A percentile compares a stretch with the other conserved stretches of the same genome.
phyloP scores from a whole-genome alignment of 192 early-diverging fungal species.

The Coemansia sp. region DNA sequence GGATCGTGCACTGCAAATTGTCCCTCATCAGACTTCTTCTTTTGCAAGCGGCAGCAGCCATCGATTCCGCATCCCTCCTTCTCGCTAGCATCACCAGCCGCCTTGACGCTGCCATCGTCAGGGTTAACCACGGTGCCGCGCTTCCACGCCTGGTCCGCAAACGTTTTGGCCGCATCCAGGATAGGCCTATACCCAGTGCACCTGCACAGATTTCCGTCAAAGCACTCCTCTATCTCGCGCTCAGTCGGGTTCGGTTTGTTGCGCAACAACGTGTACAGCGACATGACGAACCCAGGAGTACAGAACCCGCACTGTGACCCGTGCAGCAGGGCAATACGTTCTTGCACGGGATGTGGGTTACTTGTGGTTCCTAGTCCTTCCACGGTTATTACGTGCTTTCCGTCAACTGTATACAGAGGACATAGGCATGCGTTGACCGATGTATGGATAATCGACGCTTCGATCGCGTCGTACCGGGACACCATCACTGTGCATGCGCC shows the following conservation, averaged over 20 bases:
- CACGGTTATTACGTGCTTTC: slow-evolving; percentile 80
- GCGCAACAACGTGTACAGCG: slow-evolving; percentile 73
- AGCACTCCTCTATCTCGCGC: slow-evolving; percentile 77
- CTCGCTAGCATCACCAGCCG: slow-evolving; percentile 7
- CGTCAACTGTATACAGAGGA: slow-evolving; percentile 69
- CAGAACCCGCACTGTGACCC: slow-evolving; percentile 92
- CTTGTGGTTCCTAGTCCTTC: slow-evolving; percentile 72
- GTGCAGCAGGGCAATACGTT: slow-evolving; percentile 70
- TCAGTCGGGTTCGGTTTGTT: slow-evolving; percentile 69
- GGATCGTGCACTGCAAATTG: slow-evolving; percentile 20
- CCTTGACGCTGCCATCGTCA: slow-evolving; percentile 32
- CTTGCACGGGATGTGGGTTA: slow-evolving; percentile 75
- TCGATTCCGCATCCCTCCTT: slow-evolving; percentile 48
- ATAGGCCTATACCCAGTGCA: slow-evolving; percentile 91
- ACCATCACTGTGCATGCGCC: slow-evolving; percentile 82
- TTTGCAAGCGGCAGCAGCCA: slow-evolving; percentile 55
- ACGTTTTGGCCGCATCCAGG: slow-evolving; percentile 78
- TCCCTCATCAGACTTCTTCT: background rate
- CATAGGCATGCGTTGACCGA: slow-evolving; percentile 72
- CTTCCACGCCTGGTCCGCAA: slow-evolving; percentile 54
- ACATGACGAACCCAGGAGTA: slow-evolving; percentile 90
- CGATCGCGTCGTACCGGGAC: slow-evolving; percentile 58
- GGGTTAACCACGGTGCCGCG: slow-evolving; percentile 10
- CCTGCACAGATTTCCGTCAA: slow-evolving; percentile 89
- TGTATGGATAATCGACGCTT: slow-evolving; percentile 46